Evolutionary conservation across 2,329 filamentous ascomycete species (phyloP).

Genomic region (Ilyonectria destructans): DNA sequence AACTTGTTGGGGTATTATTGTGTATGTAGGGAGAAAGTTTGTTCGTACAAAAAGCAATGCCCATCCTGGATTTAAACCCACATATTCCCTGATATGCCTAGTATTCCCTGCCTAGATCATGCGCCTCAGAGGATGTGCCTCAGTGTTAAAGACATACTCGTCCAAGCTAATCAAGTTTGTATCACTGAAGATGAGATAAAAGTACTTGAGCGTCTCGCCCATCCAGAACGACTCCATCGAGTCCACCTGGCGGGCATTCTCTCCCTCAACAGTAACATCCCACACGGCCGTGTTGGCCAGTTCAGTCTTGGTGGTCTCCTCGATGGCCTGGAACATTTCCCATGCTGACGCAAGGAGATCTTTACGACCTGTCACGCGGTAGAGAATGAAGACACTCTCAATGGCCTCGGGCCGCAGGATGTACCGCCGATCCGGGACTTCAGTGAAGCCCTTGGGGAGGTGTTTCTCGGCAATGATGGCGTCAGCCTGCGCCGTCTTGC

Average conservation of each 20-base stretch:
- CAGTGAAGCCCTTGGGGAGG: conserved; percentile 75
- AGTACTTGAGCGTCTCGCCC: conserved; percentile 53
- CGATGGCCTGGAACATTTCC: conserved; percentile 68
- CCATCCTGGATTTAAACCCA: background rate
- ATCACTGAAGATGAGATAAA: conserved; percentile 48
- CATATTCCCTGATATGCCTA: too few relatives aligned
- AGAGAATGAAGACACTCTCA: conserved; percentile 69
- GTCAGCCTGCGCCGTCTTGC: conserved; percentile 42
- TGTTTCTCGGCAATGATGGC: conserved; percentile 48
- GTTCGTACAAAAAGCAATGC: background rate
- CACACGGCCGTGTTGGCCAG: conserved; percentile 66
- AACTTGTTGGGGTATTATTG: too few relatives aligned
- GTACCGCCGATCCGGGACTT: conserved; percentile 66
- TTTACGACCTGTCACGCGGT: conserved; percentile 65
- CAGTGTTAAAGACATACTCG: conserved; percentile 49
- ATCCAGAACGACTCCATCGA: conserved; percentile 70
- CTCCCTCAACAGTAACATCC: conserved; percentile 54
- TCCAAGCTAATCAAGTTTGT: conserved; percentile 62
- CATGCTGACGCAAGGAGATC: conserved; percentile 67
- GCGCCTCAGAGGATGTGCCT: conserved; percentile 45
- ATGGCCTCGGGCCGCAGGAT: conserved; percentile 69
- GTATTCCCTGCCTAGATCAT: conserved; percentile 17
- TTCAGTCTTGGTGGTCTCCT: conserved; percentile 63
- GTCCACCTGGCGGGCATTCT: conserved; percentile 63
- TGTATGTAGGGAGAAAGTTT: background rate